Evolutionary conservation across 371 early-diverging fungal genomes (phyloP).

Genomic region (Choanephora cucurbitarum): DNA sequence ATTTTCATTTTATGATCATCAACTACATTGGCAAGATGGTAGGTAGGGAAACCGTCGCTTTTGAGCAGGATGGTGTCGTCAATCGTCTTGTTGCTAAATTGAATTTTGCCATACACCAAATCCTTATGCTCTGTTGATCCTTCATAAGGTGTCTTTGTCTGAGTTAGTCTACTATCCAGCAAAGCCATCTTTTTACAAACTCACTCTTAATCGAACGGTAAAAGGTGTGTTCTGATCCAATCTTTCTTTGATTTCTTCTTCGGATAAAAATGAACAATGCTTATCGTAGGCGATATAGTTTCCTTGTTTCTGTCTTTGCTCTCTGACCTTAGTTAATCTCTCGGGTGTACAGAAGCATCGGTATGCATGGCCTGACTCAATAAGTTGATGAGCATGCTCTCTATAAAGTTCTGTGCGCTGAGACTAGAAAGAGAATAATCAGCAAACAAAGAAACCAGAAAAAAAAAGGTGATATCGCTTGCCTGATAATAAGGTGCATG

Average conservation of each 20-base stretch:
- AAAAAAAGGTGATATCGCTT: constrained; percentile 6
- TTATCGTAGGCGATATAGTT: constrained; percentile 77
- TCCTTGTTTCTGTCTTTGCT: constrained; percentile 58
- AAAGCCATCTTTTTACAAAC: too few species aligned
- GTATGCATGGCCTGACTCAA: constrained; percentile 83
- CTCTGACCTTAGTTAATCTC: constrained; percentile 66
- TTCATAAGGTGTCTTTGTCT: constrained; percentile 54
- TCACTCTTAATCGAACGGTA: constrained; percentile 64
- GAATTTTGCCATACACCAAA: constrained; percentile 73
- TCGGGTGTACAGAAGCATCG: constrained; percentile 87
- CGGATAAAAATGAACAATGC: constrained; percentile 71
- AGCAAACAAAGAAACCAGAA: neutral
- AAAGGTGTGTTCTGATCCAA: constrained; percentile 56
- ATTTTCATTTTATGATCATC: constrained; percentile 93
- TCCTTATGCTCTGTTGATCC: constrained; percentile 71
- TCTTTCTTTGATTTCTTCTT: constrained; percentile 62
- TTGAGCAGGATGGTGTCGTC: constrained; percentile 92
- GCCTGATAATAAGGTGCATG: constrained; percentile 75
- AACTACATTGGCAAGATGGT: constrained; percentile 94
- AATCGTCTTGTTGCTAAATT: constrained; percentile 69
- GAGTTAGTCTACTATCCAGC: neutral
- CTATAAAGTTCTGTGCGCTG: constrained; percentile 74
- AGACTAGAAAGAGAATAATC: constrained; percentile 62
- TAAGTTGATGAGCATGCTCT: constrained; percentile 64
- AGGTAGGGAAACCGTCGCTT: constrained; percentile 92